Base-by-base conservation (phyloP, 495 filamentous ascomycete genomes). In the Penicillium longicatenatum region DNA sequence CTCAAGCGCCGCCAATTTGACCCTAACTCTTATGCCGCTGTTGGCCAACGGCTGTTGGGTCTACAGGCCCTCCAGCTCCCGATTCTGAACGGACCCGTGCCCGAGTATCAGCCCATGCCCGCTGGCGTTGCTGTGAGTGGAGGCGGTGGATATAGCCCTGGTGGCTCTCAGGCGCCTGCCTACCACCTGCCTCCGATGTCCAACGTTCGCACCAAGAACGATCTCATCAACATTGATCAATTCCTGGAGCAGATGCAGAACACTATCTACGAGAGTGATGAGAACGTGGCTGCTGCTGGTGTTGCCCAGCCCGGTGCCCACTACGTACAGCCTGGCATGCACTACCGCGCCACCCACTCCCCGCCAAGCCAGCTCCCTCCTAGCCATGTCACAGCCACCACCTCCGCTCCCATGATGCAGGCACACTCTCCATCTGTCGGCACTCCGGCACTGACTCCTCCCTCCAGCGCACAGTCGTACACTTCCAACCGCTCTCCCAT, bases 171-270 rank as follows among this genome's bases (percentile, higher is more conserved):
- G 10, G 79, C 86, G 35, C 81, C 82, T 11, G 73, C 70, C 50
- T 95, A 93, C 66, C 82, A 87, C 42, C 80, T 98, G 20, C 93
- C 93, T 21, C 85, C 88, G 7, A 87, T 93, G 80, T 86, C 88
- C 16, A 92, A 95, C 58, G 78, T 96, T 37, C 85, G 92, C 59
- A 96, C 92, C 53, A 97, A 98, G 84, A 90, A 84, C 62, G 93
- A 99, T 61, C 78, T 99, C 22, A 79, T 92, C 67, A 88, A 93
- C 68, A 89, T 96, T 67, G 93, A 98, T 72, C 87, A 92, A 57
- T 88, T 97, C 76, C 81, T 99, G 37, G 90, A 96, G 72, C 91
- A 97, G 73, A 92, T 98, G 81, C 92, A 97, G 65, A 82, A 86
- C 59, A 96, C 93, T 8, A 89, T 97, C 26, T 98, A 97, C 69